Conservation (phyloP, 2,329 filamentous ascomycete species). For the Epichloe hybrida region DNA sequence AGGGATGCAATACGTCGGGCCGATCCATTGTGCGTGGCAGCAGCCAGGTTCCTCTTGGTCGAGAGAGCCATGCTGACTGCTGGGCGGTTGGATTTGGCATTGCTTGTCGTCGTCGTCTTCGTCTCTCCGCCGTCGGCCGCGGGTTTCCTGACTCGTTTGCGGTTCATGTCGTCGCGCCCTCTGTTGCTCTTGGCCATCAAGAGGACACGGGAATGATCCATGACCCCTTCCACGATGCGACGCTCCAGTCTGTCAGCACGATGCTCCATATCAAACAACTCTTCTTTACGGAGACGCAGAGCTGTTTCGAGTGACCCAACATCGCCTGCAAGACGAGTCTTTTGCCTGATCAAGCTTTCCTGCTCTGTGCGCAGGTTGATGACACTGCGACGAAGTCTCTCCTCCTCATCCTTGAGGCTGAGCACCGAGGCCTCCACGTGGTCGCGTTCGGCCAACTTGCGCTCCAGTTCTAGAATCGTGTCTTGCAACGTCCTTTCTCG, state of each 20-base stretch:
- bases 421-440: slow-evolving; percentile 43
- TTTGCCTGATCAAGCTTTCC: slow-evolving; percentile 64
- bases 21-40: slow-evolving; percentile 37
- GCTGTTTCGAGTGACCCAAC: slow-evolving; percentile 87
- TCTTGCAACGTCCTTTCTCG: slow-evolving; percentile 71
- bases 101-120: background rate
- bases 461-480: slow-evolving; percentile 67
- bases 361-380: slow-evolving; percentile 51
- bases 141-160: slow-evolving; percentile 38
- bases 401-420: slow-evolving; percentile 37
- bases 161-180: slow-evolving; percentile 42
- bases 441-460: slow-evolving; percentile 52
- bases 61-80: slow-evolving; percentile 41
- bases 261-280: slow-evolving; percentile 79
- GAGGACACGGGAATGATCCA: slow-evolving; percentile 88
- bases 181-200: slow-evolving; percentile 56
- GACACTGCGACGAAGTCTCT: slow-evolving; percentile 40
- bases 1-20: slow-evolving; percentile 77
- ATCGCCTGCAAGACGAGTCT: slow-evolving; percentile 67
- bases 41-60: slow-evolving; percentile 34
- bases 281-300: slow-evolving; percentile 74
- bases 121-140: slow-evolving; percentile 8
- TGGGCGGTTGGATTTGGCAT: slow-evolving; percentile 13
- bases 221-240: slow-evolving; percentile 85
- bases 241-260: slow-evolving; percentile 83